These are phyloP conservation scores for Mycena rebaudengoi DNA, from an alignment of 768 basidiomycete species.

Conservation along the genomic window DNA sequence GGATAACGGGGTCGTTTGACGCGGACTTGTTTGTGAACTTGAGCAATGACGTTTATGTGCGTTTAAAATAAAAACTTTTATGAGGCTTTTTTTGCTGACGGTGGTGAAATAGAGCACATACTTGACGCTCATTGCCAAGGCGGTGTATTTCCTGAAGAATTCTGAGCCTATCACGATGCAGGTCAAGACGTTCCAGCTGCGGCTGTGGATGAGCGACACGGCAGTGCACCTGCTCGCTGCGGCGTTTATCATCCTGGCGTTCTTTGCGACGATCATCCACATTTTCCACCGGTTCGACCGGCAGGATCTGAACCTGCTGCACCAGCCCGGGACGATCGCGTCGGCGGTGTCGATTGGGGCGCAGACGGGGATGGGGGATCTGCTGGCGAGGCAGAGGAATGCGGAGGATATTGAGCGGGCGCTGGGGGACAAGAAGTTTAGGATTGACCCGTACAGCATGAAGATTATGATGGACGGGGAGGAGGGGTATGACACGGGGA, in stretches of 20 bases:
- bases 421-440: conserved; percentile 55
- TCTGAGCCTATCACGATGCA: conserved; percentile 46
- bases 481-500: conserved; percentile 50
- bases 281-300: conserved; percentile 56
- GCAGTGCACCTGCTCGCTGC: conserved; percentile 53
- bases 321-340: conserved; percentile 63
- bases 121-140: conserved; percentile 57
- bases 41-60: conserved; percentile 57
- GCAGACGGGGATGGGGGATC: conserved; percentile 55
- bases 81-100: neutral
- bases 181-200: conserved; percentile 53
- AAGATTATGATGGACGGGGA: conserved; percentile 65
- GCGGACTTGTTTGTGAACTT: conserved; percentile 46
- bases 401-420: conserved; percentile 50
- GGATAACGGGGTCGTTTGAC: conserved; percentile 48
- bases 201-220: conserved; percentile 56
- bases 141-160: conserved; percentile 57
- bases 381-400: conserved; percentile 51
- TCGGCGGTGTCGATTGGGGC: conserved; percentile 64
- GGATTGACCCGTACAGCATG: conserved; percentile 57
- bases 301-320: conserved; percentile 51
- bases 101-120: conserved; percentile 51
- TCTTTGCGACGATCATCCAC: conserved; percentile 54
- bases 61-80: conserved; percentile 33
- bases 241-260: conserved; percentile 53